Base-by-base conservation (phyloP, 2,329 filamentous ascomycete genomes). In the Calycina herbarum region DNA sequence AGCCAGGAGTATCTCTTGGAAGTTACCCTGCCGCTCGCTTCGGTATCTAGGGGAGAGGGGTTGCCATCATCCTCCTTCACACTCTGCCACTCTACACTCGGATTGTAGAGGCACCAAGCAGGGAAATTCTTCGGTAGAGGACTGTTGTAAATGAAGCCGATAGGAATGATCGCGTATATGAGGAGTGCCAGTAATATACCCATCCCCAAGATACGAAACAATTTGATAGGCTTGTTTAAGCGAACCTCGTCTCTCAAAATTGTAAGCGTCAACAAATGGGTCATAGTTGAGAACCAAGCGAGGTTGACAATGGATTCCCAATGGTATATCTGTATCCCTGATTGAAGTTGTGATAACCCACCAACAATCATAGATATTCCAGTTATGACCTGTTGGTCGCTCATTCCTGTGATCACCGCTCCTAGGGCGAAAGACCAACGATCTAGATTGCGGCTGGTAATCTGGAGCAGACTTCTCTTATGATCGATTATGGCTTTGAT, bases 331-430 rank as follows among this genome's bases (percentile, higher is more conserved):
- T 70, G 71, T 10, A 77, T 31, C 7, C 69, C 71, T 13, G 66
- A 68, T 0, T 45, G 27, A 1, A 77, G 57, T 2, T 73, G 65
- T 11, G 57, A 54, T 57, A 70, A 77, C 1, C 74, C 76, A 57
- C 72, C 69, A 29, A 73, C 56, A 0, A 77, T 69, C 13, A 78
- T 73, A 0, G 72, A 71, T 1, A 77, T 33, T 0, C 75, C 73
- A 3, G 75, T 77, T 5, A 78, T 60, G 6, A 77, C 66, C 59
- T 78, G 77, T 2, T 71, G 42, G 35, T 78, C 76, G 59, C 73
- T 63, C 33, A 67, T 33, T 17, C 38, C 24, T n/a, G 61, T 29
- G 20, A 62, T 62, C 15, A 40, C 24, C 4, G 4, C 20, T 33
- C 20, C 8, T 8, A 62, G 20, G 4, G 62, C 62, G 24, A 51